Evolutionary conservation across 495 filamentous ascomycete species (phyloP), one percentile per base, ranked within the genome.

Genomic region (Cercophora newfieldiana): DNA sequence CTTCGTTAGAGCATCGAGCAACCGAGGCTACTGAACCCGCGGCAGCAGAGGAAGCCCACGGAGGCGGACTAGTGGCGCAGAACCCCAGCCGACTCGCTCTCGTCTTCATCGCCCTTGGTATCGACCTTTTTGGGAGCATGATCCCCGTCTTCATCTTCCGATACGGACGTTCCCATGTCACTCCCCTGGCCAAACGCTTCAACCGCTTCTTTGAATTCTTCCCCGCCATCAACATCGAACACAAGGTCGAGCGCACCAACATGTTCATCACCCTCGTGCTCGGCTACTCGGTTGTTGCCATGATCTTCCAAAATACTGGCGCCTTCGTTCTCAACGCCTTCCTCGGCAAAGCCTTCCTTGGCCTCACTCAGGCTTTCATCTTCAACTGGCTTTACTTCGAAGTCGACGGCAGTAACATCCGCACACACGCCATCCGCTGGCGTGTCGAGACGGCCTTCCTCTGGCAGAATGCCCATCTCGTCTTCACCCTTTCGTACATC

Each of bases 311-410:
- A 70, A 86, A 80, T 61, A 63, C 69, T 2, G 78, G 75, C 3
- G 21, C 28, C 1, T 81, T 79, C 64, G 83, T 81, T 7, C 71
- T 86, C 70, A 86, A 87, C 68, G 81, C 85, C n/a, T 86, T 86
- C 74, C 83, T 84, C 50, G 85, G 85, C 16, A 88, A 88, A 68
- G 85, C 84, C 3, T 71, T 83, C 10, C 72, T 88, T 18, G 86
- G 83, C 7, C 69, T 88, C 1, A 74, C 86, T 16, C 86, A 87
- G 67, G 84, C 84, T 1, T 88, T 85, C 68, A 74, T 78, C 63
- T 87, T 87, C 76, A 88, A 88, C 70, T 87, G 86, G 86, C 75
- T 88, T 16, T 88, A 88, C 69, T 88, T 88, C 62, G 86, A 88
- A 69, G 79, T 88, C 33, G 86, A 88, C 72, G 77, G 77, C 28